Conservation (phyloP, 2,329 filamentous ascomycete genomes). For the Parascedosporium putredinis region DNA sequence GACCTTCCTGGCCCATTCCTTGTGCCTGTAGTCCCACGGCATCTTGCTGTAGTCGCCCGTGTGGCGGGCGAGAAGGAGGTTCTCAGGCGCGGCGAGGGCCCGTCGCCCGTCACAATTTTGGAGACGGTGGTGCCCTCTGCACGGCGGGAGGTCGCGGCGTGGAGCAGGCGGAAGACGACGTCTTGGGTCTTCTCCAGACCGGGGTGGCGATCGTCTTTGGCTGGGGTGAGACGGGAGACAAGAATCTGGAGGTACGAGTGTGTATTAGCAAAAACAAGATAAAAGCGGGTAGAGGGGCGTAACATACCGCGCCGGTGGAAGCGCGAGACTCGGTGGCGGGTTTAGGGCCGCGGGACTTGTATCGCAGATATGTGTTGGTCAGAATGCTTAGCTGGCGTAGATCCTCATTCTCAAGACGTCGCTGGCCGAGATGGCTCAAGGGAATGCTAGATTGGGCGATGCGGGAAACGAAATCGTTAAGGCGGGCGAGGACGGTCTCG, state of each 20-base stretch:
- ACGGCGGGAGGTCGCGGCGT: not conserved
- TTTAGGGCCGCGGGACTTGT: not conserved
- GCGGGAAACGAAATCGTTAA: slow-evolving; percentile 20
- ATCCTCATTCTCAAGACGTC: slow-evolving; percentile 13
- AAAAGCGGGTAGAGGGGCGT: not conserved
- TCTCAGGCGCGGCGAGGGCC: too few species aligned
- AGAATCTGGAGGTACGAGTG: slow-evolving; percentile 5
- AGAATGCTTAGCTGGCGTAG: slow-evolving; percentile 21
- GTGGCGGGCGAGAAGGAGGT: not conserved
- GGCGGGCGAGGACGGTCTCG: slow-evolving; percentile 22
- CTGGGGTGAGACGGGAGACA: slow-evolving; percentile 13
- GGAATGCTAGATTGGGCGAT: slow-evolving; percentile 19
- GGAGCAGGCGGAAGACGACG: slow-evolving; percentile 6
- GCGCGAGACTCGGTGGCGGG: not conserved
- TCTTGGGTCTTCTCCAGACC: not conserved
- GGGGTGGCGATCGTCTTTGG: not conserved
- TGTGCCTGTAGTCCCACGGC: not conserved
- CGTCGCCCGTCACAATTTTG: too few species aligned
- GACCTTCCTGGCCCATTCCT: not conserved
- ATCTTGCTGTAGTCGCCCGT: slow-evolving; percentile 2
- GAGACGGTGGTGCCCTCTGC: too few species aligned
- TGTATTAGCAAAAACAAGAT: not conserved
- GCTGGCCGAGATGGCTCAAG: slow-evolving; percentile 12
- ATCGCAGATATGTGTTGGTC: slow-evolving; percentile 19
- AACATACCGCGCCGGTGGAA: not conserved